phyloP scores from a whole-genome alignment of 176 grass and related monocot genomes.

The Musa troglodytarum region DNA sequence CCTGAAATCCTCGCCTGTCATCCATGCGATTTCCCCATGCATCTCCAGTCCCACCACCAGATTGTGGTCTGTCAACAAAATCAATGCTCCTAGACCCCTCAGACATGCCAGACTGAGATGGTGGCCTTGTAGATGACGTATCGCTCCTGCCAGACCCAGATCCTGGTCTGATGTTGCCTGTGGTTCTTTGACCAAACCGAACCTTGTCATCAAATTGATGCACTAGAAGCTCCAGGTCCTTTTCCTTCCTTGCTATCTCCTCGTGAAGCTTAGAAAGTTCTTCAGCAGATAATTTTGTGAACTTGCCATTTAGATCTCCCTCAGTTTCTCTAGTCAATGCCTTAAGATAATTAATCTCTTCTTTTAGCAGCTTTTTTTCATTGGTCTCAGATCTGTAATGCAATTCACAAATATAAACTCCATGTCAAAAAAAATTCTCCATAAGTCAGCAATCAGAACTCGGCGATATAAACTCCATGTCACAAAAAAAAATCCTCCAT shows the following conservation, averaged over 20 bases:
- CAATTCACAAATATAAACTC: not conserved
- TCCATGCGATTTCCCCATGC: constrained; percentile 35
- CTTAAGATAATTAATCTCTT: constrained; percentile 34
- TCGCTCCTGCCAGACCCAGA: constrained; percentile 29
- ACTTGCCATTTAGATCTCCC: not conserved
- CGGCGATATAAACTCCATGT: not conserved
- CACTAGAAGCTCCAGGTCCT: constrained; percentile 27
- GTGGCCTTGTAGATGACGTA: constrained; percentile 11
- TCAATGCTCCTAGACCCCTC: constrained; percentile 15
- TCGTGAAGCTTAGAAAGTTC: constrained; percentile 18
- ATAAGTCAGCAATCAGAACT: not conserved
- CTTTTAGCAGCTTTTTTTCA: constrained; percentile 31
- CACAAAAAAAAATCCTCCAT: too few species aligned
- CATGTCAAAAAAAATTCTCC: not conserved
- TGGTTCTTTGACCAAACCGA: constrained; percentile 27
- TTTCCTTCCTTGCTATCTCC: constrained; percentile 27
- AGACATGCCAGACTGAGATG: constrained; percentile 9
- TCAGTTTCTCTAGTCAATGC: constrained; percentile 21
- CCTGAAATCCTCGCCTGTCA: constrained; percentile 86
- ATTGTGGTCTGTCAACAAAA: constrained; percentile 51
- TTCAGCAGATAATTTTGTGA: constrained; percentile 12
- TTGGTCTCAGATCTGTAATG: constrained; percentile 3
- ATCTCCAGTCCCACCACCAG: constrained; percentile 49
- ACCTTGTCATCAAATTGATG: constrained; percentile 24
- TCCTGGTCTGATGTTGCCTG: constrained; percentile 16